Evolutionary conservation across 78 protist species (phyloP).

Genomic region (Diacronema lutheri): DNA sequence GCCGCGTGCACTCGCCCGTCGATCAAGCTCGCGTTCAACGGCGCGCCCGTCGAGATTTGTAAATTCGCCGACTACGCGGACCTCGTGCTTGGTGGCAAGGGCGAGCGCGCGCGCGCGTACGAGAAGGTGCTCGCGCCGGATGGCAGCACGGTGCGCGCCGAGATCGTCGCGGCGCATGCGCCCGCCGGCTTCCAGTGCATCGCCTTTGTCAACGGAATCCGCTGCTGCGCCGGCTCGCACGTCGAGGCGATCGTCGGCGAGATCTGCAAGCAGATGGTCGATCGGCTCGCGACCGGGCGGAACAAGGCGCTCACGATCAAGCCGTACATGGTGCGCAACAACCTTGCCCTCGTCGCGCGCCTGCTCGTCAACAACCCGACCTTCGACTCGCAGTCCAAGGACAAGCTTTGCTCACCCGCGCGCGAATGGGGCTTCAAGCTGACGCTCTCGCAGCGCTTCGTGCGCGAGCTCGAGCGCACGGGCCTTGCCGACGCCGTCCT

Average conservation of each 20-base stretch:
- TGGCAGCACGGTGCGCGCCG: constrained; percentile 8
- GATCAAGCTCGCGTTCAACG: constrained; percentile 25
- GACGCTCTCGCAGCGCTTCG: constrained; percentile 58
- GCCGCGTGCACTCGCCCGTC: constrained; percentile 14
- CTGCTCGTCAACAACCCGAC: constrained; percentile 94
- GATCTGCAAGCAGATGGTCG: constrained; percentile 22
- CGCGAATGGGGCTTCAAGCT: constrained; percentile 81
- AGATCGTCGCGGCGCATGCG: background rate
- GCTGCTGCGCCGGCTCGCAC: constrained; percentile 92
- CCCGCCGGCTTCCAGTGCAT: constrained; percentile 40
- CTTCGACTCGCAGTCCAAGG: constrained; percentile 83
- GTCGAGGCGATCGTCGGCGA: constrained; percentile 79
- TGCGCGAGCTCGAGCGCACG: constrained; percentile 5
- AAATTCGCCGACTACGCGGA: background rate
- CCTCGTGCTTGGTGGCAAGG: background rate
- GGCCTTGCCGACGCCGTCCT: too few relatives aligned
- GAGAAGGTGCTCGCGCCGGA: background rate
- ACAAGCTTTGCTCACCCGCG: constrained; percentile 14
- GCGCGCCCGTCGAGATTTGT: background rate
- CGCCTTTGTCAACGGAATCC: constrained; percentile 94
- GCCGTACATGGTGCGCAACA: constrained; percentile 43
- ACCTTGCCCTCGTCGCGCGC: constrained; percentile 77
- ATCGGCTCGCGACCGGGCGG: constrained; percentile 43
- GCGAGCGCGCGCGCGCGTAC: background rate
- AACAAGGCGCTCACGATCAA: constrained; percentile 41